A percentile compares a stretch with the other conserved stretches of the same genome.
phyloP scores from a whole-genome alignment of 495 filamentous ascomycete species.

The Hypoxylon trugodes region DNA sequence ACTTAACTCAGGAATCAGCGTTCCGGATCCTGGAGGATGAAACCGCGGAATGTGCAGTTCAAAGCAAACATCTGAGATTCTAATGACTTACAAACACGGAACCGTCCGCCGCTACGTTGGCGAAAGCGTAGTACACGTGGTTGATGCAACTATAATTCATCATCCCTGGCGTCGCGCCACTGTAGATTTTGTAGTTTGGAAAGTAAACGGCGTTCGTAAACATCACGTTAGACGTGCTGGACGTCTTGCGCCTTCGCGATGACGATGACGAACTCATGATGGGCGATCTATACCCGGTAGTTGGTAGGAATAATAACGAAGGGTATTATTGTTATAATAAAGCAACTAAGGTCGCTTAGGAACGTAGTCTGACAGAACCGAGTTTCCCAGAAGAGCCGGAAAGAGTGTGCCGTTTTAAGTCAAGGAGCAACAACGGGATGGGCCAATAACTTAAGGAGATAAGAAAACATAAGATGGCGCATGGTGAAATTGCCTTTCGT shows the following conservation, averaged over 20 bases:
- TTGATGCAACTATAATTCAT: constrained; percentile 70
- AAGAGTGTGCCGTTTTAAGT: constrained; percentile 16
- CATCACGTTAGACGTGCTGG: constrained; percentile 56
- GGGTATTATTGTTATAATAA: too few species aligned
- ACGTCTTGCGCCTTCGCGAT: constrained; percentile 50
- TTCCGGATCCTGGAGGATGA: constrained; percentile 18
- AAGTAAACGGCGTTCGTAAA: constrained; percentile 87
- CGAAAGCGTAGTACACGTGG: constrained; percentile 92
- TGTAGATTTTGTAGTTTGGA: constrained; percentile 85
- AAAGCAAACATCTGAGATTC: constrained; percentile 20
- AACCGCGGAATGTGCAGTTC: constrained; percentile 6
- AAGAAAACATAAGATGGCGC: constrained; percentile 21
- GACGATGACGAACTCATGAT: constrained; percentile 47
- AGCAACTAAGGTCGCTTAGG: background rate
- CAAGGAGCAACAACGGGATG: constrained; percentile 11
- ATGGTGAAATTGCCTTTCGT: constrained; percentile 31
- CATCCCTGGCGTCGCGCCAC: constrained; percentile 77
- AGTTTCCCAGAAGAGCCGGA: background rate
- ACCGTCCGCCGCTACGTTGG: constrained; percentile 81
- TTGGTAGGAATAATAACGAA: constrained; percentile 7
- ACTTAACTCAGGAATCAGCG: constrained; percentile 57
- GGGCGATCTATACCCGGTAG: constrained; percentile 2
- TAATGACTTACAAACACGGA: constrained; percentile 75
- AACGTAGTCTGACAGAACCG: constrained; percentile 1
- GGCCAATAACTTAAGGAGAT: constrained; percentile 22